phyloP scores from a whole-genome alignment of 2,329 filamentous ascomycete genomes.

The Xylaria sp. region DNA sequence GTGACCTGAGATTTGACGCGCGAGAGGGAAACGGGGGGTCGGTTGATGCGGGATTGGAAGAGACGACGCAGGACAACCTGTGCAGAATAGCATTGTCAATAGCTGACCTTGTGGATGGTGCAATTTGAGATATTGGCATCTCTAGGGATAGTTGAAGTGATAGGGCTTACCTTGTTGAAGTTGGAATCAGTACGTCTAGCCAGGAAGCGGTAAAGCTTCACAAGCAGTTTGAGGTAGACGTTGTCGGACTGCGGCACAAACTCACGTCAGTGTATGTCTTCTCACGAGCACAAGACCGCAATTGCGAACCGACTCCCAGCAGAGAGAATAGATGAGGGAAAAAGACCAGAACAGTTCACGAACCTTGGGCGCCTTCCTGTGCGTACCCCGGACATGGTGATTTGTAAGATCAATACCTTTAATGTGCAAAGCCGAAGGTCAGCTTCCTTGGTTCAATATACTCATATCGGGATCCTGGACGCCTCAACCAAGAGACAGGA shows the following conservation, averaged over 20 bases:
- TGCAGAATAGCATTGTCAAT: background rate
- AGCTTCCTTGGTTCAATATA: slow-evolving; percentile 73
- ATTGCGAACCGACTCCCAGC: background rate
- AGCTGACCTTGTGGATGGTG: background rate
- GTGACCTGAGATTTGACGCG: slow-evolving; percentile 80
- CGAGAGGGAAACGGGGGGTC: slow-evolving; percentile 92
- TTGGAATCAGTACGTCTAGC: slow-evolving; percentile 92
- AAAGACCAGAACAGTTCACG: background rate
- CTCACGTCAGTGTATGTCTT: slow-evolving; percentile 14
- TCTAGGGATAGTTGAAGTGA: background rate
- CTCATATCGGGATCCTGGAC: slow-evolving; percentile 57
- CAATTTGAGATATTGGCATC: background rate
- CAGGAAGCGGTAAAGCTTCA: slow-evolving; percentile 98
- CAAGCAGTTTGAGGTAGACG: slow-evolving; percentile 94
- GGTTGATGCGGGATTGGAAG: slow-evolving; percentile 99
- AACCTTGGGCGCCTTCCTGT: slow-evolving; percentile 88
- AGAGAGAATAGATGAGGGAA: background rate
- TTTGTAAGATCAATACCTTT: slow-evolving; percentile 76
- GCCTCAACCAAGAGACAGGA: slow-evolving; percentile 30
- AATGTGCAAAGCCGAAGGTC: slow-evolving; percentile 62
- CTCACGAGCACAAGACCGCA: background rate
- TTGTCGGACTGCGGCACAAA: slow-evolving; percentile 76
- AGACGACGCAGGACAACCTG: slow-evolving; percentile 90
- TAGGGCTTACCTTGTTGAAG: slow-evolving; percentile 84
- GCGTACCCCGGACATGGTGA: slow-evolving; percentile 76